Conservation (phyloP, 176 grass and related monocot species). For the Hordeum marinum region DNA sequence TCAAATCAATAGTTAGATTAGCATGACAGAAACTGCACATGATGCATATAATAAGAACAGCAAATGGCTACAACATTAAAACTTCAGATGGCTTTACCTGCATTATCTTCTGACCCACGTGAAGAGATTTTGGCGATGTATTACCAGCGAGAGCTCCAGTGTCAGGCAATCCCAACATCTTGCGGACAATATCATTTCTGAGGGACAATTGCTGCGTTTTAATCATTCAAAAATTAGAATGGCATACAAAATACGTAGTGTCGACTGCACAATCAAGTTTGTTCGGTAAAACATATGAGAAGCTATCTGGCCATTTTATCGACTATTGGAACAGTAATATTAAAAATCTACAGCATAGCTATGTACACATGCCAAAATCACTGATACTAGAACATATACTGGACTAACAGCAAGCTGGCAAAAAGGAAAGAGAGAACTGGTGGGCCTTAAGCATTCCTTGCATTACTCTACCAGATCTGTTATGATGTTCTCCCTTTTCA, state of each 20-base stretch:
- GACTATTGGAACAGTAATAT: neutral
- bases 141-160: slow-evolving; percentile 18
- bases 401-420: neutral
- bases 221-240: slow-evolving; percentile 36
- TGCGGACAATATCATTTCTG: slow-evolving; percentile 44
- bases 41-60: slow-evolving; percentile 1
- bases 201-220: slow-evolving; percentile 72
- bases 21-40: neutral
- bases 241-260: slow-evolving; percentile 11
- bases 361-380: neutral
- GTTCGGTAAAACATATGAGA: slow-evolving; percentile 1
- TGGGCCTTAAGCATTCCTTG: neutral
- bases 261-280: neutral
- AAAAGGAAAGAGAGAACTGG: neutral
- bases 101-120: slow-evolving; percentile 22
- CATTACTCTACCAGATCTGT: neutral
- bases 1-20: slow-evolving; percentile 10
- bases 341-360: neutral
- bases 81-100: slow-evolving; percentile 21
- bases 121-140: slow-evolving; percentile 11
- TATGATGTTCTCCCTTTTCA: slow-evolving; percentile 7
- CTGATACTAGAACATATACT: neutral
- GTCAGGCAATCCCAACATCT: slow-evolving; percentile 57
- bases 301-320: neutral
- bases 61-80: neutral